Evolutionary conservation across 352 stramenopile species (phyloP), one percentile per base, ranked within the genome.

Genomic region (Phytopythium montanum): DNA sequence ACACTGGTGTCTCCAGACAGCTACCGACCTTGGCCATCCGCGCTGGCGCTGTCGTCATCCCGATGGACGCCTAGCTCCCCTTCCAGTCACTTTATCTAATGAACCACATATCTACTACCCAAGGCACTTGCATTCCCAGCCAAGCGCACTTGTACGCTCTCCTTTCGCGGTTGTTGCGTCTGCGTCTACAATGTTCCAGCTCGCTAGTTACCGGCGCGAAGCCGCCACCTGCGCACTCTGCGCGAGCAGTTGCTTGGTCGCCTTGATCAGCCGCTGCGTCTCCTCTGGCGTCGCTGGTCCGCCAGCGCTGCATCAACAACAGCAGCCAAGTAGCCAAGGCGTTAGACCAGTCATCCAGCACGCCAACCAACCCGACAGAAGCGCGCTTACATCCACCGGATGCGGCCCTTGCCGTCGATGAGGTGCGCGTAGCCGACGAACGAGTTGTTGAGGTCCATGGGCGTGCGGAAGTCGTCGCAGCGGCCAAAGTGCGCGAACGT

Each of bases 371-470:
- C 19, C 28, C 2, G 14, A 42, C 29, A 28, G 28, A 38, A n/a
- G n/a, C n/a, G 13, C 26, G 79, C 82, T 28, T 88, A 94, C 85
- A 92, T 92, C 86, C 86, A 95, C 23, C 86, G 86, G 55, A 94
- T 81, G 34, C 84, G 81, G 53, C 86, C 84, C 54, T 92, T 92
- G 51, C 66, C 74, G 63, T 95, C 86, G 28, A 95, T 69, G 13
- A 95, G 62, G 42, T 95, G 84, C 16, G 65, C 86, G 58, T 95
- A 95, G 18, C 86, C 82, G n/a, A 92, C 85, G 60, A 92, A 95
- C 61, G 78, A 94, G 62, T 95, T 95, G 76, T 88, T 78, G 23
- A 95, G 69, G 36, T 90, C 86, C 59, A 94, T 72, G 28, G 69
- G 58, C 49, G 86, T 93, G 54, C 86, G 82, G 55, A 95, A 90